These are phyloP conservation scores for Globisporangium emineosum DNA, from an alignment of 352 stramenopile species.

Conservation along the genomic window DNA sequence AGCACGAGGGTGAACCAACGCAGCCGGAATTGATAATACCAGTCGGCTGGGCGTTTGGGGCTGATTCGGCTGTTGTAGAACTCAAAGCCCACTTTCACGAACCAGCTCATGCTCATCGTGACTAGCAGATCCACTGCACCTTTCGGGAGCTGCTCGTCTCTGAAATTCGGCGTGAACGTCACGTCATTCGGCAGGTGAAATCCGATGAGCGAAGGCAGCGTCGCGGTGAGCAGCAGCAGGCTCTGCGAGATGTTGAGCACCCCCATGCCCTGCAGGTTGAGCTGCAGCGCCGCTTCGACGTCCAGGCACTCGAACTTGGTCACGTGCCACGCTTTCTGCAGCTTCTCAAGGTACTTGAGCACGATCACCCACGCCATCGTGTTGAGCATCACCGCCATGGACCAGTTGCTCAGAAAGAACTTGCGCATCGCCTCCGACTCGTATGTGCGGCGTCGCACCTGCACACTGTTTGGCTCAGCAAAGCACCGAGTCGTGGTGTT, in stretches of 20 bases:
- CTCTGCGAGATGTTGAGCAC: slow-evolving; percentile 43
- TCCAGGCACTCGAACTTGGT: slow-evolving; percentile 37
- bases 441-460: slow-evolving; percentile 4
- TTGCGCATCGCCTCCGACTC: slow-evolving; percentile 32
- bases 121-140: slow-evolving; percentile 29
- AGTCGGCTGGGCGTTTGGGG: slow-evolving; percentile 26
- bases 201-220: slow-evolving; percentile 26
- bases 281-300: slow-evolving; percentile 34
- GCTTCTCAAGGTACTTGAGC: slow-evolving; percentile 44
- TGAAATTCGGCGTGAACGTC: slow-evolving; percentile 24
- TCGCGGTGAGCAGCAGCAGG: slow-evolving; percentile 33
- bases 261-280: slow-evolving; percentile 40
- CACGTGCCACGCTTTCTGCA: slow-evolving; percentile 27
- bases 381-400: slow-evolving; percentile 43
- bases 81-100: slow-evolving; percentile 46
- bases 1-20: slow-evolving; percentile 30
- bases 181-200: slow-evolving; percentile 32
- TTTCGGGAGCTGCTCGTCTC: slow-evolving; percentile 20
- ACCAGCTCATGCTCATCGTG: slow-evolving; percentile 50
- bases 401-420: slow-evolving; percentile 42
- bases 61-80: slow-evolving; percentile 34
- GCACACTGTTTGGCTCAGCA: slow-evolving; percentile 25
- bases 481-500: slow-evolving; percentile 32
- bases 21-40: slow-evolving; percentile 31
- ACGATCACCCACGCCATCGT: slow-evolving; percentile 39